Base-by-base conservation (phyloP, 2,329 filamentous ascomycete genomes). In the Helotiales sp. region DNA sequence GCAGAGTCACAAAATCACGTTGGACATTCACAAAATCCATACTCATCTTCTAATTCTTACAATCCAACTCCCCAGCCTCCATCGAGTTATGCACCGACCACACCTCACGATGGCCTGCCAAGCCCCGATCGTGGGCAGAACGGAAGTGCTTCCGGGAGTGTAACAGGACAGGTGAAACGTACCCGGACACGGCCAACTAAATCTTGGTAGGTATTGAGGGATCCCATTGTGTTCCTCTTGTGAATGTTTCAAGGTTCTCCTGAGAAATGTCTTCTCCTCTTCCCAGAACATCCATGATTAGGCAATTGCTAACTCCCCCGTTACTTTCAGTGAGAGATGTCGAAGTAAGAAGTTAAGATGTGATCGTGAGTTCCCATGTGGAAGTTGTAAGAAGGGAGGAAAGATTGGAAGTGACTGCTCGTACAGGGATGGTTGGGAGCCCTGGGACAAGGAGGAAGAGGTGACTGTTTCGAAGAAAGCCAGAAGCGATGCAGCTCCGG, bases 331-430 rank as follows among this genome's bases (percentile, higher is more conserved):
- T 74, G 83, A 83, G 65, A 83, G 85, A 71, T 87, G 86, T 72
- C 81, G 86, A 63, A 86, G 86, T 74, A 81, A 86, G 72, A 88
- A 86, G 75, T 77, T 87, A 5, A 81, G 82, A 66, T 88, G 86
- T 76, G 85, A 88, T 74, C 82, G 86, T 52, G 79, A 82, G n/a
- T 79, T 81, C 50, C 85, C 85, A 3, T 88, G 86, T 72, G 84
- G 84, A 6, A 85, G 87, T 74, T 88, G 86, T 73, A 66, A 64
- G 57, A 71, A 69, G 43, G 63, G 65, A 17, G 64, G 65, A 1
- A 63, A 66, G 22, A 66, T 65, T 58, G 63, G 63, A 2, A 40
- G 45, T 20, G 34, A 40, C 26, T 68, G 69, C 37, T 32, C 58
- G 2, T 69, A 62, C 30, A 52, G 57, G 22, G 50, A 57, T 50